Conservation (phyloP, 2,329 filamentous ascomycete species). For the Myriosclerotinia scirpicola region DNA sequence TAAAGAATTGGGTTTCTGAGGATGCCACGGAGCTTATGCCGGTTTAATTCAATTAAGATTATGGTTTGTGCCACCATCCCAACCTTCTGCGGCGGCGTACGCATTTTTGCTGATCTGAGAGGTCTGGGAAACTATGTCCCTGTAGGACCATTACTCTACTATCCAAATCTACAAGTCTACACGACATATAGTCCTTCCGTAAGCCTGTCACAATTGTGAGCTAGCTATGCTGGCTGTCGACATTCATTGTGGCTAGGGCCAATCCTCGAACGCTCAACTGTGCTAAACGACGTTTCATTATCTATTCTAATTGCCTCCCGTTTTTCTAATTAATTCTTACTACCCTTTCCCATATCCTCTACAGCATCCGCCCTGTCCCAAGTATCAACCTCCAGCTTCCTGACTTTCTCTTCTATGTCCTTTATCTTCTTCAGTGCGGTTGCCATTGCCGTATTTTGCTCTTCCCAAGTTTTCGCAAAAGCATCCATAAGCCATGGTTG, state of each 20-base stretch:
- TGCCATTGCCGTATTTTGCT: slow-evolving; percentile 60
- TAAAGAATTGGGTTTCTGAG: neutral
- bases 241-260: neutral
- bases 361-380: slow-evolving; percentile 73
- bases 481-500: slow-evolving; percentile 61
- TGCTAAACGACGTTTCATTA: no score
- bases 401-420: slow-evolving; percentile 59
- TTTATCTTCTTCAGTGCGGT: slow-evolving; percentile 61
- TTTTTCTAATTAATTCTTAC: neutral
- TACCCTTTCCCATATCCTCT: slow-evolving; percentile 60
- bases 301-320: no score
- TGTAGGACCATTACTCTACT: neutral
- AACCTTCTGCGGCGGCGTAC: neutral
- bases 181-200: neutral
- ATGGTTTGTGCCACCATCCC: neutral
- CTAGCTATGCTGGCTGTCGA: neutral
- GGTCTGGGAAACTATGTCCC: neutral
- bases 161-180: neutral
- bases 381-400: slow-evolving; percentile 65
- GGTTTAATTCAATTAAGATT: neutral
- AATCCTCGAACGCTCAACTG: no score
- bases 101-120: neutral
- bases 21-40: neutral
- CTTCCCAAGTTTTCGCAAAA: slow-evolving; percentile 57
- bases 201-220: neutral